Percentiles rank a stretch among this genome's conserved stretches.
Conservation (phyloP, 495 filamentous ascomycete species). For the Bacidia rubella region DNA sequence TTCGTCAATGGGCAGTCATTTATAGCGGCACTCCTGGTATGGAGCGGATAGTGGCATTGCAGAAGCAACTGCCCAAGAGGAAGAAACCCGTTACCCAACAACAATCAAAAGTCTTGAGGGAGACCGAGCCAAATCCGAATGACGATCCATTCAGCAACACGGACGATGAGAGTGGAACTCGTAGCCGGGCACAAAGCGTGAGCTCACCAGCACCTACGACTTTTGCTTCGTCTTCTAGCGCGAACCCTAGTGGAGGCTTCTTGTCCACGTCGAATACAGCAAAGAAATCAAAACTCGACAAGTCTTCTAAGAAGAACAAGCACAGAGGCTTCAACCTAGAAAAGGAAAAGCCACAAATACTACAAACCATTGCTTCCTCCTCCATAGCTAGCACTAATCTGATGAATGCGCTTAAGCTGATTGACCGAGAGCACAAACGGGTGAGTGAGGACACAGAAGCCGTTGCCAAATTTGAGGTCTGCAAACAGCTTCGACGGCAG, state of each 20-base stretch:
- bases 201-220: slow-evolving; percentile 3
- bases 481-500: slow-evolving; percentile 69
- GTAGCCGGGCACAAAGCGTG: neutral
- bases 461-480: slow-evolving; percentile 65
- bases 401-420: slow-evolving; percentile 72
- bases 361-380: slow-evolving; percentile 68
- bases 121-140: slow-evolving; percentile 51
- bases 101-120: slow-evolving; percentile 65
- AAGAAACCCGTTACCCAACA: slow-evolving; percentile 54
- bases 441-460: slow-evolving; percentile 75
- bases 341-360: slow-evolving; percentile 72
- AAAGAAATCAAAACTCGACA: slow-evolving; percentile 21
- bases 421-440: slow-evolving; percentile 79
- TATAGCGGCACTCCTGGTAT: slow-evolving; percentile 77
- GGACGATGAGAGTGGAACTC: slow-evolving; percentile 5
- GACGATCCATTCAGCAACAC: slow-evolving; percentile 41
- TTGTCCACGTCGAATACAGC: slow-evolving; percentile 22
- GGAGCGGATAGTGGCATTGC: slow-evolving; percentile 61
- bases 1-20: slow-evolving; percentile 71
- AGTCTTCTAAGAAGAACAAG: slow-evolving; percentile 36
- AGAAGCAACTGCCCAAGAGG: slow-evolving; percentile 61
- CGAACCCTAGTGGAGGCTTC: slow-evolving; percentile 13
- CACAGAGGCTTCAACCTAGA: slow-evolving; percentile 62
- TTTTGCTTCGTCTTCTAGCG: slow-evolving; percentile 11
- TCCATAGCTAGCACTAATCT: slow-evolving; percentile 85